These are phyloP conservation scores for Falciphora oryzae DNA, from an alignment of 2,329 filamentous ascomycete genomes.

Conservation along the genomic window DNA sequence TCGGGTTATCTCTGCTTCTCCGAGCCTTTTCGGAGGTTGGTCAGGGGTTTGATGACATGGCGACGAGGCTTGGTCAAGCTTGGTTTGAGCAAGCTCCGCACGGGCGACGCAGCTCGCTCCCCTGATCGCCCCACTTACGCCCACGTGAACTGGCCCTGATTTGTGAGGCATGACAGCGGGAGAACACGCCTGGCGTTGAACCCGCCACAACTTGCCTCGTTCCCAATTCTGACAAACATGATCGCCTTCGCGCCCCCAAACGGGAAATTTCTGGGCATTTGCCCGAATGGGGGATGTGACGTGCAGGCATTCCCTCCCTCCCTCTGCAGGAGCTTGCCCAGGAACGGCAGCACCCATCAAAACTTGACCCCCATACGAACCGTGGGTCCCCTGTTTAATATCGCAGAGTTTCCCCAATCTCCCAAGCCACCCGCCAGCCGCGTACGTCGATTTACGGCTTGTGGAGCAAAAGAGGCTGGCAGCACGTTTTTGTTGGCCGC, in stretches of 20 bases:
- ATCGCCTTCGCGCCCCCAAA: neutral
- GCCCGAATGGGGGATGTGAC: neutral
- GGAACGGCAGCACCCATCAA: no score
- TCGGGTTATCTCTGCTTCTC: no score
- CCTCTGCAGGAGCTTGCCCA: no score
- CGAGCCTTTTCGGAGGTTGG: neutral
- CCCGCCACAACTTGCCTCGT: no score
- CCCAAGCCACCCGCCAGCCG: no score
- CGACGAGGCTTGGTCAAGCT: neutral
- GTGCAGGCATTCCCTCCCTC: neutral
- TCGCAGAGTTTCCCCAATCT: neutral
- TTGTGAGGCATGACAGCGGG: no score
- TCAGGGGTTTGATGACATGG: neutral
- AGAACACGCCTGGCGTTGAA: no score
- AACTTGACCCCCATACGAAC: neutral
- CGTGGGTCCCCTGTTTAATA: neutral
- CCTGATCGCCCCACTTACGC: neutral
- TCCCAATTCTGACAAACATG: no score
- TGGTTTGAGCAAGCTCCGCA: neutral
- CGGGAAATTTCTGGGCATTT: neutral
- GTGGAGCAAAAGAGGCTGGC: no score
- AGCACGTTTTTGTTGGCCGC: no score
- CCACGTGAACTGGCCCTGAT: neutral
- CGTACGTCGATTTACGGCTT: no score
- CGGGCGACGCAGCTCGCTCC: no score